Base-by-base conservation (phyloP, 306 rosid species). In the Lotus japonicus region DNA sequence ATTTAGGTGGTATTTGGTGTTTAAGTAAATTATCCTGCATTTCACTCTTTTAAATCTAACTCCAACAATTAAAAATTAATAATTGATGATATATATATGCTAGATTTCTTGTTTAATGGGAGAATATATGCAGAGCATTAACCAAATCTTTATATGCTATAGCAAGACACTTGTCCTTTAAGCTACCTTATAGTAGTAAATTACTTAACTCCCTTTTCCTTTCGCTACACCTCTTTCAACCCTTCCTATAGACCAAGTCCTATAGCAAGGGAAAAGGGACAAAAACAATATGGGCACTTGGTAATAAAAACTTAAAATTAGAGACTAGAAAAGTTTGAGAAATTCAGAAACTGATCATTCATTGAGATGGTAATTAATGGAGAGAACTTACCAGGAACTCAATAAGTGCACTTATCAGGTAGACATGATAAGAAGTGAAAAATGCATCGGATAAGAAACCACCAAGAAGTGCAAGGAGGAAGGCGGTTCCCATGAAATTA, bases 401-500 rank as follows among this genome's bases (percentile, higher is more conserved):
- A 67, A 88, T 77, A 51, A 85, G 72, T 59, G 99, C 94, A 72
- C 97, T 87, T 80, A 83, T 85, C 55, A 95, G 70, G 89, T 82
- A 95, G 85, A 95, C 84, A 55, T 74, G 84, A 78, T 86, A 90
- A 75, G 99, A 48, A 12, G 97, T 88, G 89, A 87, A 83, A 13
- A 95, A 78, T 46, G 99, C 87, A 56, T 95, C 99, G 5, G 96
- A 85, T 58, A 90, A 80, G 80, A 90, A 90, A 66, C 97, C 99
- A 28, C 99, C 99, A 2, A 95, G 92, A 6, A 95, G 99, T 39
- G 97, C 91, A 9, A 95, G 97, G 39, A 95, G 95, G 66, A 95
- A 95, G 15, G 99, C 83, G 0, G 99, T 95, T 56, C 96, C 99
- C 97, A 95, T 95, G 95, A 95, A 95, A 79, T 81, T 76, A 15